phyloP scores from a whole-genome alignment of 2,329 filamentous ascomycete species.

The Talaromyces sp. region DNA sequence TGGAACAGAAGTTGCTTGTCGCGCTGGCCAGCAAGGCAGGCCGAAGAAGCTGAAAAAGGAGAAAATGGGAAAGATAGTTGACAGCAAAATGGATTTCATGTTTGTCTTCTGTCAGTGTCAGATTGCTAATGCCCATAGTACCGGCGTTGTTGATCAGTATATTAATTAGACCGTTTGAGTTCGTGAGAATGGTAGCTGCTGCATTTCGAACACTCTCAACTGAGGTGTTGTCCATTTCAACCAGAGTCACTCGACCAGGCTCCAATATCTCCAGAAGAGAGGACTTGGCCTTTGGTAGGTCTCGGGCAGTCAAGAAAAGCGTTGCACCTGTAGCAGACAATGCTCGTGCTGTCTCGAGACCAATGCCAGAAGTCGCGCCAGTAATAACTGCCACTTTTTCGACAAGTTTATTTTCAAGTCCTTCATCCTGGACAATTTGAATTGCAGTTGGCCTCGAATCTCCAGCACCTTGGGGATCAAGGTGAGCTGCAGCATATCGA shows the following conservation, averaged over 20 bases:
- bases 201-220: constrained; percentile 29
- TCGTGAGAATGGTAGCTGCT: constrained; percentile 25
- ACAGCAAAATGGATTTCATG: constrained; percentile 31
- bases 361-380: constrained; percentile 41
- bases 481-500: constrained; percentile 20
- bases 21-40: constrained; percentile 10
- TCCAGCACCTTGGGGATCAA: constrained; percentile 16
- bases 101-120: constrained; percentile 20
- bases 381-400: constrained; percentile 40
- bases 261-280: constrained; percentile 1
- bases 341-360: constrained; percentile 41
- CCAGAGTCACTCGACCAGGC: constrained; percentile 28
- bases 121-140: constrained; percentile 1
- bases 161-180: constrained; percentile 29
- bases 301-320: constrained; percentile 40
- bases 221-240: constrained; percentile 26
- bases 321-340: constrained; percentile 42
- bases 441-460: constrained; percentile 21
- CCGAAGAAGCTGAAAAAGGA: constrained; percentile 26
- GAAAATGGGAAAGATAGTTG: constrained; percentile 29
- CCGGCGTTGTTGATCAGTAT: constrained; percentile 16
- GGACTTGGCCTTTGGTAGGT: constrained; percentile 34
- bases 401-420: constrained; percentile 12
- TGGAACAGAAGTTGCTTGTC: constrained; percentile 35
- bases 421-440: constrained; percentile 21